Evolutionary conservation across 768 basidiomycete species (phyloP).

Genomic region (Kwoniella heveanensis): DNA sequence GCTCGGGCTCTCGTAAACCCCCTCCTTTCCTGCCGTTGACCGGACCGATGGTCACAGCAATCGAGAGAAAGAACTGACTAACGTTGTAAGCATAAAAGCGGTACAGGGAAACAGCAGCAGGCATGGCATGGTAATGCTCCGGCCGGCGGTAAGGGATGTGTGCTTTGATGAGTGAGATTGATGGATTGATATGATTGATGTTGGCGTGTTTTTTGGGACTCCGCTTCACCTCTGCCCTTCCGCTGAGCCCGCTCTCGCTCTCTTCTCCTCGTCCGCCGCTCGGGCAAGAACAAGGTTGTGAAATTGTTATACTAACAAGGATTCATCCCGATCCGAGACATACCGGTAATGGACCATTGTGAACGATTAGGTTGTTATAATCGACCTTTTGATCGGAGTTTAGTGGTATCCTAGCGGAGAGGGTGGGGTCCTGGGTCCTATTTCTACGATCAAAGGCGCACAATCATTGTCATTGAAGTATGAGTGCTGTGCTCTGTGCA

Average conservation of each 20-base stretch:
- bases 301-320: background rate
- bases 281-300: background rate
- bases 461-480: background rate
- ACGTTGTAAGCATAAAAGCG: too few species aligned
- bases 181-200: background rate
- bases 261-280: background rate
- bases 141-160: slow-evolving; percentile 1
- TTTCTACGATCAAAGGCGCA: background rate
- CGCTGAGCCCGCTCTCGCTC: background rate
- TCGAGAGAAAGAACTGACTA: background rate
- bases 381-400: background rate
- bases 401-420: too few species aligned
- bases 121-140: background rate
- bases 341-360: too few species aligned
- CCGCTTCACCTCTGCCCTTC: background rate
- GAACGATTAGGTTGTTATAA: too few species aligned
- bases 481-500: too few species aligned
- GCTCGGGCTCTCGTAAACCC: background rate
- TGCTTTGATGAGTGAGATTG: background rate
- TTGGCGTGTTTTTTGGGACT: background rate
- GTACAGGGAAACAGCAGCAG: background rate
- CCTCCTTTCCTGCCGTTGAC: too few species aligned
- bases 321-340: background rate
- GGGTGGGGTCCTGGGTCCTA: too few species aligned
- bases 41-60: too few species aligned